These are phyloP conservation scores for Colletotrichum sp. DNA, from an alignment of 2,329 filamentous ascomycete genomes.

Conservation along the genomic window DNA sequence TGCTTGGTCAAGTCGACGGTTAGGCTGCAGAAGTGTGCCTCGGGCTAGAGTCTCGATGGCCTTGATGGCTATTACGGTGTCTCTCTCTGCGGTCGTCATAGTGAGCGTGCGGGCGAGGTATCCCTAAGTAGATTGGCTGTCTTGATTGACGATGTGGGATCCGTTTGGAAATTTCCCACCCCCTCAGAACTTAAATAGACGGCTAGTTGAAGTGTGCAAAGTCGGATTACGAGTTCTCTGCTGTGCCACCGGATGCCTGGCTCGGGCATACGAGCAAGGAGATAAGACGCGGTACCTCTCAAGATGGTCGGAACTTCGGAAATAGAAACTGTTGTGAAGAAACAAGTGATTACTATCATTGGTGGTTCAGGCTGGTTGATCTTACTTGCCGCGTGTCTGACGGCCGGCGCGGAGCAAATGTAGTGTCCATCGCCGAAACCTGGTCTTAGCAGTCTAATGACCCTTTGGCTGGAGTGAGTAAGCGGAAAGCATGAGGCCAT, in stretches of 20 bases:
- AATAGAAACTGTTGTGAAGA: not conserved
- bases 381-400: not conserved
- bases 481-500: not conserved
- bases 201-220: not conserved
- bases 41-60: not conserved
- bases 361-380: not conserved
- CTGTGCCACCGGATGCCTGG: not conserved
- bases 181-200: not conserved
- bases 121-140: not conserved
- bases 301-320: not conserved
- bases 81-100: not conserved
- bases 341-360: not conserved
- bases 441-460: not conserved
- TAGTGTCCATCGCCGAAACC: not conserved
- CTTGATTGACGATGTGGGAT: no score
- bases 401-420: not conserved
- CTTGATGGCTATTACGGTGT: not conserved
- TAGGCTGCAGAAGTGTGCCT: not conserved
- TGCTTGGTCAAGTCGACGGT: constrained; percentile 27
- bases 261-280: not conserved
- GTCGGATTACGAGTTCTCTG: not conserved
- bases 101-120: not conserved
- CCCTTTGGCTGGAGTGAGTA: not conserved
- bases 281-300: not conserved
- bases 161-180: not conserved